Conservation (phyloP, 345 rosid species). For the Mallotus nudiflorus region DNA sequence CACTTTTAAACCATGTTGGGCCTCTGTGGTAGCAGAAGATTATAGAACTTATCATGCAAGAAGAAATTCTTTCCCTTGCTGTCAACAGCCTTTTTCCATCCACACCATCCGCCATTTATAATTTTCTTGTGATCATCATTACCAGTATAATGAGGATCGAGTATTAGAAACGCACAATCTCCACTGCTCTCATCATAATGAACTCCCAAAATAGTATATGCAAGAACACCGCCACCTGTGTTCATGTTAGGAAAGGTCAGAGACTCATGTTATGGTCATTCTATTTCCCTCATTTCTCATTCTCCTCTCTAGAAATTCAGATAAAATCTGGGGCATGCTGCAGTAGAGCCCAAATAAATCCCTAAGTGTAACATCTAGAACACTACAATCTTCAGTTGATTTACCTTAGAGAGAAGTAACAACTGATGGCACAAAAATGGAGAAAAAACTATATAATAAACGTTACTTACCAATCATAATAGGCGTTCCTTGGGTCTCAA, state of each 20-base stretch:
- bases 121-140: slow-evolving; percentile 81
- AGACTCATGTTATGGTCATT: not conserved
- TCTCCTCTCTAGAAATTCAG: not conserved
- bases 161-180: slow-evolving; percentile 85
- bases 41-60: slow-evolving; percentile 82
- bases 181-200: slow-evolving; percentile 78
- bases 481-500: slow-evolving; percentile 96
- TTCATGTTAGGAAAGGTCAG: not conserved
- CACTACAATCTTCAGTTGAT: not conserved
- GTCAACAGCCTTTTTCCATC: slow-evolving; percentile 91
- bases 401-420: not conserved
- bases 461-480: slow-evolving; percentile 75
- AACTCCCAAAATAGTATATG: slow-evolving; percentile 82
- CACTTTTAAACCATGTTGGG: slow-evolving; percentile 62
- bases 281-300: not conserved
- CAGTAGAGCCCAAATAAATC: not conserved
- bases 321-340: not conserved
- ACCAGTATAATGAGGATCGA: slow-evolving; percentile 91
- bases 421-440: not conserved
- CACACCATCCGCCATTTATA: slow-evolving; percentile 88
- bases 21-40: slow-evolving; percentile 88
- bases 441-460: not conserved
- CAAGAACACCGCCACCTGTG: slow-evolving; percentile 97
- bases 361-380: not conserved
- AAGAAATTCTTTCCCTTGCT: slow-evolving; percentile 87